Evolutionary conservation across 1,139 yeast species (phyloP).

Genomic region (Debaryomycetaceae sp.): DNA sequence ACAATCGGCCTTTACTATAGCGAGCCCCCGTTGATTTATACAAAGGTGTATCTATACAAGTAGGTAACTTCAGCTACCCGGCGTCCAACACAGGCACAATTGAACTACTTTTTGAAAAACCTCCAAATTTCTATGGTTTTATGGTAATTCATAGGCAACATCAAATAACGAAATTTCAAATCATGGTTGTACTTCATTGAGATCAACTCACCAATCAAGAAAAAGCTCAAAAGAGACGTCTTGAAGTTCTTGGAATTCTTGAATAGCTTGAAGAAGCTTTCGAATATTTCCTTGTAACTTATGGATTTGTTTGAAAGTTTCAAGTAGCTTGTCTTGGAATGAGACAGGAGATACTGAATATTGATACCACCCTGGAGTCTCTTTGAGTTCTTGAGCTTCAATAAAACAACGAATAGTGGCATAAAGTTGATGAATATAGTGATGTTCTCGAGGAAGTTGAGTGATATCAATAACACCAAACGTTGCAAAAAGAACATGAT

Average conservation of each 20-base stretch:
- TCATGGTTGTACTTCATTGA: constrained; percentile 26
- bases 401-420: constrained; percentile 78
- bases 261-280: constrained; percentile 31
- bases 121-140: constrained; percentile 33
- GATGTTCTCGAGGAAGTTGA: constrained; percentile 56
- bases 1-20: too few species aligned
- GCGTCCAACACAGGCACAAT: not conserved
- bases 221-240: constrained; percentile 21
- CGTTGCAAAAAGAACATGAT: constrained; percentile 64
- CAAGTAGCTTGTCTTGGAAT: constrained; percentile 21
- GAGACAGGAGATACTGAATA: constrained; percentile 26
- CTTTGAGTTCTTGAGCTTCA: constrained; percentile 76
- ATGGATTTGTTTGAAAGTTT: constrained; percentile 37
- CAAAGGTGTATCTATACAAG: not conserved
- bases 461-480: constrained; percentile 45
- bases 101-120: constrained; percentile 8
- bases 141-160: constrained; percentile 38
- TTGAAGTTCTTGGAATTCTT: constrained; percentile 30
- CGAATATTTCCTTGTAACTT: constrained; percentile 35
- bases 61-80: not conserved
- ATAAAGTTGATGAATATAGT: constrained; percentile 73
- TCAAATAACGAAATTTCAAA: constrained; percentile 36
- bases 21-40: too few species aligned
- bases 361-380: constrained; percentile 88
- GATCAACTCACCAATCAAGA: constrained; percentile 31